phyloP scores from a whole-genome alignment of 805 yeast species.

The Lipomyces oligophaga region DNA sequence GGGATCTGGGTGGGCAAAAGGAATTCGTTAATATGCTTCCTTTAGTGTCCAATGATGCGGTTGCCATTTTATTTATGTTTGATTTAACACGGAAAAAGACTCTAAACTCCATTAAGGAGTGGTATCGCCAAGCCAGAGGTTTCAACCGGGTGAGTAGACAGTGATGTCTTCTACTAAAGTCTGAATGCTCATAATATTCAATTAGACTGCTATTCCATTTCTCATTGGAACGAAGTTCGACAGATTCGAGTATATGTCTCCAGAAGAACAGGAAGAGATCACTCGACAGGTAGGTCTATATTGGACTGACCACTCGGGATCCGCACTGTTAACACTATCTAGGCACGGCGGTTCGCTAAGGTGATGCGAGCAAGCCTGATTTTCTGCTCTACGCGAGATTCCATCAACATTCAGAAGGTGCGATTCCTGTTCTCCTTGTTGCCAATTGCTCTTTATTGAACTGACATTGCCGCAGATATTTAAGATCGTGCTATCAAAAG shows the following conservation, averaged over 20 bases:
- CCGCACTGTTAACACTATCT: too few species aligned
- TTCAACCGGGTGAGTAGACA: slow-evolving; percentile 57
- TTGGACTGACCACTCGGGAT: too few species aligned
- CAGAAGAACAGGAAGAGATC: slow-evolving; percentile 76
- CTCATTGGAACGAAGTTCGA: slow-evolving; percentile 93
- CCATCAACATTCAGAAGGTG: slow-evolving; percentile 81
- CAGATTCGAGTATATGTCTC: slow-evolving; percentile 70
- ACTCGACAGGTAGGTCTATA: slow-evolving; percentile 50
- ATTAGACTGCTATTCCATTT: slow-evolving; percentile 74
- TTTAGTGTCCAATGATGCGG: slow-evolving; percentile 85
- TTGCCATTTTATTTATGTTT: slow-evolving; percentile 83
- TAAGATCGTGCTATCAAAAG: slow-evolving; percentile 83
- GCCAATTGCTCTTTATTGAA: too few species aligned
- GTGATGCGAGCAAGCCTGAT: slow-evolving; percentile 84
- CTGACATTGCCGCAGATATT: slow-evolving; percentile 48
- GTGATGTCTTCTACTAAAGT: too few species aligned
- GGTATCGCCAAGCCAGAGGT: slow-evolving; percentile 91
- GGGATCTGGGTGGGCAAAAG: slow-evolving; percentile 95
- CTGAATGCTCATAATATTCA: too few species aligned
- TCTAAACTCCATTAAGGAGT: slow-evolving; percentile 80
- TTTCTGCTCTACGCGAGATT: slow-evolving; percentile 86
- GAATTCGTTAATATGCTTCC: slow-evolving; percentile 96
- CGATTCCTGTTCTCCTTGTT: background rate
- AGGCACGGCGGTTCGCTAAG: slow-evolving; percentile 73
- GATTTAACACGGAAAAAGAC: slow-evolving; percentile 85